Conservation (phyloP, 2,329 filamentous ascomycete species). For the Raffaelea albimanens region DNA sequence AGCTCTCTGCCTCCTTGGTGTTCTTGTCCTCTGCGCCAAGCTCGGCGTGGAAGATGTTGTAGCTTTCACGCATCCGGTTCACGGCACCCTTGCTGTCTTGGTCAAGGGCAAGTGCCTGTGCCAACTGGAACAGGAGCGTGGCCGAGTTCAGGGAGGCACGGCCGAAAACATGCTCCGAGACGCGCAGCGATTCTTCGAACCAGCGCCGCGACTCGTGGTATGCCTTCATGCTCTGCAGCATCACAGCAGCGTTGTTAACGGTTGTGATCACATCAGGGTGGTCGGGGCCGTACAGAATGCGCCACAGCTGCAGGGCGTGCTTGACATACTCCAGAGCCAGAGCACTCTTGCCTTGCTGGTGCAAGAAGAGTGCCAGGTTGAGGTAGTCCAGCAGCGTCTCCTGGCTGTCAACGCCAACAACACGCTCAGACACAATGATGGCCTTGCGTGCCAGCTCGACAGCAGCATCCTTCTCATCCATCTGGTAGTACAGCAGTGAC, state of each 20-base stretch:
- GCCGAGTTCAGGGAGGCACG: conserved; percentile 86
- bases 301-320: conserved; percentile 92
- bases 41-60: conserved; percentile 84
- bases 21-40: conserved; percentile 89
- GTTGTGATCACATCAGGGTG: conserved; percentile 98
- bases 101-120: conserved; percentile 90
- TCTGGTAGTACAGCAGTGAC: conserved; percentile 91
- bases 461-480: conserved; percentile 95
- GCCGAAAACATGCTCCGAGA: conserved; percentile 86
- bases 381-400: conserved; percentile 94
- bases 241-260: conserved; percentile 96
- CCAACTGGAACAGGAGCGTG: conserved; percentile 92
- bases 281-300: conserved; percentile 85
- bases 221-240: conserved; percentile 91
- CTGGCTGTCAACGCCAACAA: conserved; percentile 82
- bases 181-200: conserved; percentile 86
- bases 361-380: conserved; percentile 88
- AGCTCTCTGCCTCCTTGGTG: conserved; percentile 94
- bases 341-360: conserved; percentile 83
- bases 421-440: conserved; percentile 90
- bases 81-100: conserved; percentile 89
- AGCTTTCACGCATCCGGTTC: conserved; percentile 88
- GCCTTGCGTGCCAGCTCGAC: conserved; percentile 94
- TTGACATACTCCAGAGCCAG: conserved; percentile 80
- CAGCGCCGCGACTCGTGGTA: conserved; percentile 92